Evolutionary conservation across 2,329 filamentous ascomycete species (phyloP), one percentile per base, ranked within the genome.

Genomic region (Trichoderma endophyticum): DNA sequence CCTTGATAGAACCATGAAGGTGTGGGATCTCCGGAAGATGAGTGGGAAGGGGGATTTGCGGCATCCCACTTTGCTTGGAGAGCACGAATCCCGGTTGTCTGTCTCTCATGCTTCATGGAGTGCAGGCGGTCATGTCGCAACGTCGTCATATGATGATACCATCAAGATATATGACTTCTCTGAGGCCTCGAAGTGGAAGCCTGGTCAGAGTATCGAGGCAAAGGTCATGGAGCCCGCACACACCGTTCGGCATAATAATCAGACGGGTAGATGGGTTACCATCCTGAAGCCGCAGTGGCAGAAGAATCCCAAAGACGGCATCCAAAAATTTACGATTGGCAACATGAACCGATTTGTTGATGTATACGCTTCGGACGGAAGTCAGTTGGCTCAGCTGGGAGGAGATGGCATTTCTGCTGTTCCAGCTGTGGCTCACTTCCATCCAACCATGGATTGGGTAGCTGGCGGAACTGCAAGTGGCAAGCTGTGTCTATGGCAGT

Each of bases 341-440:
- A 99, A 98, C 76, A 98, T 98, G 96, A 97, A 97, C 79, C 90
- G 96, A 1, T 98, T 98, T 77, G 93, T 98, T 1, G 96, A 99
- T 78, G 88, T 99, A 0, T 99, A 92, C 80, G 92, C 92, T 0
- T 87, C 90, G 0, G 88, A 92, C 63, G 96, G 96, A 0, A 91
- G 94, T 77, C 95, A 98, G 80, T 83, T 99, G 4, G 95, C 93
- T 0, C 95, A 98, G 80, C 82, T 97, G 0, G 94, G 91, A 1
- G 94, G 94, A 0, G 94, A 97, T 0, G 93, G 92, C 0, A 97
- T 99, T 76, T 97, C 94, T 1, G 96, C 96, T 7, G 96, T 99
- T 4, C 96, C 96, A 3, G 93, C 96, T 0, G 96, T 97, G 0
- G 93, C 94, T 0, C 92, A 95, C 64, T 96, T 98, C 77, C 96